phyloP scores from a whole-genome alignment of 2,329 filamentous ascomycete species.

The Aspergillus novofumigatus region DNA sequence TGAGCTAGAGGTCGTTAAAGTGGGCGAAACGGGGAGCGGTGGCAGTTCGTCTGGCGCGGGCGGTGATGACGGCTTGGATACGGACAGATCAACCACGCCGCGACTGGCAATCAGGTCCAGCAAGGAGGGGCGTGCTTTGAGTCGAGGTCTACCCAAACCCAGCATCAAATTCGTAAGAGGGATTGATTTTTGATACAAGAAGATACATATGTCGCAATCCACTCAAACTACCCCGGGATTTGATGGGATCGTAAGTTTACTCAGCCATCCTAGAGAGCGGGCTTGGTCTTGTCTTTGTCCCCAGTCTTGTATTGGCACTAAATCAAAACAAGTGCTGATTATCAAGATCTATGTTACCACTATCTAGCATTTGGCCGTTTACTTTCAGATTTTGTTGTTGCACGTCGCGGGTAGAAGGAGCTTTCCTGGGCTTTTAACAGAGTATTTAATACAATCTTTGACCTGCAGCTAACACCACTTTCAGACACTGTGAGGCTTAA shows the following conservation, averaged over 20 bases:
- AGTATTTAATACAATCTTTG: neutral
- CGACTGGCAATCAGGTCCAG: slow-evolving; percentile 52
- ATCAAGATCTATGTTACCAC: neutral
- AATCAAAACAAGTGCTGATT: neutral
- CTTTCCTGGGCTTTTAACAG: neutral
- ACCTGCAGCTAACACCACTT: neutral
- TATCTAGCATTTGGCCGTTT: neutral
- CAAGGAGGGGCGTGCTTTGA: slow-evolving; percentile 58
- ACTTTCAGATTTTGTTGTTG: neutral
- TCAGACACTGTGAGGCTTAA: neutral
- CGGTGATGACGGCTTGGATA: slow-evolving; percentile 26
- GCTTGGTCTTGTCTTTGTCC: neutral
- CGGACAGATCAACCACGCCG: slow-evolving; percentile 11
- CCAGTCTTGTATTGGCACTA: neutral
- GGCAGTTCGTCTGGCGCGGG: slow-evolving; percentile 40
- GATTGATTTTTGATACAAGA: neutral
- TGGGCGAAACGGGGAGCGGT: slow-evolving; percentile 44
- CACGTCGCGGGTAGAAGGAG: neutral
- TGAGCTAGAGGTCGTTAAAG: slow-evolving; percentile 24
- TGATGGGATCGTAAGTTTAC: slow-evolving; percentile 4
- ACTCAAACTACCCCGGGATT: neutral
- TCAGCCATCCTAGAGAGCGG: slow-evolving; percentile 5
- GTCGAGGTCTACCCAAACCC: slow-evolving; percentile 52
- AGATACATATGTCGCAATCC: neutral
- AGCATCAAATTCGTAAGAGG: slow-evolving; percentile 39